Conservation (phyloP, 2,329 filamentous ascomycete species). For the Drechmeria coniospora region DNA sequence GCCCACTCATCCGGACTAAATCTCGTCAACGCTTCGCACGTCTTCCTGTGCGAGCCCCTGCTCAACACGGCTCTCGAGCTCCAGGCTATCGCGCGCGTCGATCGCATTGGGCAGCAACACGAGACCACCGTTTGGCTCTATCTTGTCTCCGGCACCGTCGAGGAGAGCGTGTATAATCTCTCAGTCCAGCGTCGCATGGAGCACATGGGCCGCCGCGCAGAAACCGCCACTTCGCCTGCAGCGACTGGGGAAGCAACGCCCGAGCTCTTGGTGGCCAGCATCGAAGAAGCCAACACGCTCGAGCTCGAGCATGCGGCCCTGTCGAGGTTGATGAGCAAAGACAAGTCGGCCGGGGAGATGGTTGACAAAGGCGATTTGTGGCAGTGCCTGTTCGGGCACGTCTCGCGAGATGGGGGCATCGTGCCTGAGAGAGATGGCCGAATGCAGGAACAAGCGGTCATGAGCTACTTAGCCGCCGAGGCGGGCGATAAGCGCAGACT, state of each 20-base stretch:
- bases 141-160: conserved; percentile 76
- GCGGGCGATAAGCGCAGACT: conserved; percentile 23
- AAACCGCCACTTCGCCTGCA: conserved; percentile 12
- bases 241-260: conserved; percentile 20
- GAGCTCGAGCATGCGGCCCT: conserved; percentile 65
- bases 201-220: conserved; percentile 49
- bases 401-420: conserved; percentile 15
- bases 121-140: conserved; percentile 94
- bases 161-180: conserved; percentile 81
- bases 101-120: conserved; percentile 80
- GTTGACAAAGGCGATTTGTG: conserved; percentile 69
- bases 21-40: conserved; percentile 81
- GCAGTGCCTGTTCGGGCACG: conserved; percentile 69
- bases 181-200: conserved; percentile 65
- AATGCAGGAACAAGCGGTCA: conserved; percentile 18
- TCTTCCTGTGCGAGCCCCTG: conserved; percentile 86
- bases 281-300: conserved; percentile 73
- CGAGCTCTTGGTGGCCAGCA: conserved; percentile 39
- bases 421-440: conserved; percentile 9
- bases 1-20: conserved; percentile 82
- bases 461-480: conserved; percentile 28
- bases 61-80: conserved; percentile 88
- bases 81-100: conserved; percentile 87
- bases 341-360: conserved; percentile 59
- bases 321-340: conserved; percentile 53